phyloP scores from a whole-genome alignment of 176 grass and related monocot species.

The Otatea glauca region DNA sequence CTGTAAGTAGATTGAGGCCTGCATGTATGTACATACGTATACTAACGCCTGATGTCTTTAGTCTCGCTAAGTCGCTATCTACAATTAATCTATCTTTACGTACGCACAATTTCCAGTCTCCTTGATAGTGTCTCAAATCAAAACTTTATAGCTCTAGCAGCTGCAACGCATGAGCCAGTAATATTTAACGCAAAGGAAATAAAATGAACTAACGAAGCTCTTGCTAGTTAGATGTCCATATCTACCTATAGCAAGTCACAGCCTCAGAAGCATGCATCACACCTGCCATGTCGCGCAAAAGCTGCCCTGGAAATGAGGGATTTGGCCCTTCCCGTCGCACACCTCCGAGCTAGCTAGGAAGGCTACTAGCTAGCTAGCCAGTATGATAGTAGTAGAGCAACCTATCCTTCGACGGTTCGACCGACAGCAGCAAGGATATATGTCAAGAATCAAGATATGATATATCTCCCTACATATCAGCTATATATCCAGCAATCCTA shows the following conservation, averaged over 20 bases:
- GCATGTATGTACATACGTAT: not conserved
- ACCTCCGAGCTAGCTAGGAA: not conserved
- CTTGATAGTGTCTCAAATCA: not conserved
- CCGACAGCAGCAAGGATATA: not conserved
- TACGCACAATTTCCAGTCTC: not conserved
- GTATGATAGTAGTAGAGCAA: not conserved
- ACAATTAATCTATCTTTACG: not conserved
- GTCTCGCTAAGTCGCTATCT: not conserved
- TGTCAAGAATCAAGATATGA: no score
- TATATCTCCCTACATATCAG: no score
- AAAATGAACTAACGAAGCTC: not conserved
- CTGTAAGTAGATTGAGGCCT: not conserved
- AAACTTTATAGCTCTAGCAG: not conserved
- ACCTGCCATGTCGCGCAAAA: constrained; percentile 33
- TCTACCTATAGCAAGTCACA: not conserved
- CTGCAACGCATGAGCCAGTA: not conserved
- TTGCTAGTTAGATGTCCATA: constrained; percentile 5
- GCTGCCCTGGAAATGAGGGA: constrained; percentile 48
- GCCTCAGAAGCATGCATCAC: constrained; percentile 19
- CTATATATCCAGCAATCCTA: not conserved
- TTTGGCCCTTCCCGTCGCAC: constrained; percentile 12
- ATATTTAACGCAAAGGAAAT: not conserved
- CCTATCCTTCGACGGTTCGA: not conserved
- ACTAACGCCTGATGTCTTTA: not conserved
- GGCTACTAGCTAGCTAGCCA: not conserved